These are phyloP conservation scores for Dactylellina parvicollis DNA, from an alignment of 2,329 filamentous ascomycete genomes.

Conservation along the genomic window DNA sequence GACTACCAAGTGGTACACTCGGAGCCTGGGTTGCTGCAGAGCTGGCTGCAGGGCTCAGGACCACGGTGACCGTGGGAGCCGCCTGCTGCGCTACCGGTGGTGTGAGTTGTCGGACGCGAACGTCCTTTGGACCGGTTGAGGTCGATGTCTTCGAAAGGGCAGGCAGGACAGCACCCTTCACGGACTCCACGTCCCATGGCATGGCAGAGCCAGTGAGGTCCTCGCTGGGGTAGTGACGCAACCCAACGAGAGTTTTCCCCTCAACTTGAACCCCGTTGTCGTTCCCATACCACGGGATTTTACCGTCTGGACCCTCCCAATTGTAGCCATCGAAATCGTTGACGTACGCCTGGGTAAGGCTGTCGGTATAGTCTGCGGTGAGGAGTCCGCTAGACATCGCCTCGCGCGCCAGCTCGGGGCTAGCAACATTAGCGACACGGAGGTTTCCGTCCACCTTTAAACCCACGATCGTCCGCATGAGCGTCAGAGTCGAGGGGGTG, in stretches of 20 bases:
- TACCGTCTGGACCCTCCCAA: conserved; percentile 42
- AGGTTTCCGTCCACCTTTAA: conserved; percentile 48
- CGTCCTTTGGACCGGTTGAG: conserved; percentile 27
- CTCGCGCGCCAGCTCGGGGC: conserved; percentile 24
- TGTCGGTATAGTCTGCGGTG: conserved; percentile 38
- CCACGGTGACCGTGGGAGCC: conserved; percentile 18
- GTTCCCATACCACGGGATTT: conserved; percentile 41
- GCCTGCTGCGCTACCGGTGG: conserved; percentile 37
- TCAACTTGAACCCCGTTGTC: conserved; percentile 32
- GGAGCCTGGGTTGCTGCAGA: conserved; percentile 17
- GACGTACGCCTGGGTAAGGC: conserved; percentile 8
- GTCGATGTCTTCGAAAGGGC: conserved; percentile 20
- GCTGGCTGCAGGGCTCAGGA: conserved; percentile 25
- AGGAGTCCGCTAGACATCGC: conserved; percentile 38
- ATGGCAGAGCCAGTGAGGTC: conserved; percentile 12
- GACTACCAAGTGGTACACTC: conserved; percentile 1
- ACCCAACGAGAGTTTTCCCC: conserved; percentile 7
- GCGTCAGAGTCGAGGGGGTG: conserved; percentile 34
- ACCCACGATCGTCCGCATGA: conserved; percentile 44
- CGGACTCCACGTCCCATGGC: conserved; percentile 29
- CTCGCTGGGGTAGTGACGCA: conserved; percentile 5
- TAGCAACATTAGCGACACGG: conserved; percentile 20
- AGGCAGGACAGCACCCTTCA: conserved; percentile 17
- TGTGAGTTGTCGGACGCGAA: conserved; percentile 37
- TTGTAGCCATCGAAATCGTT: conserved; percentile 36